phyloP scores from a whole-genome alignment of 495 filamentous ascomycete species.

The Tuber magnatum region DNA sequence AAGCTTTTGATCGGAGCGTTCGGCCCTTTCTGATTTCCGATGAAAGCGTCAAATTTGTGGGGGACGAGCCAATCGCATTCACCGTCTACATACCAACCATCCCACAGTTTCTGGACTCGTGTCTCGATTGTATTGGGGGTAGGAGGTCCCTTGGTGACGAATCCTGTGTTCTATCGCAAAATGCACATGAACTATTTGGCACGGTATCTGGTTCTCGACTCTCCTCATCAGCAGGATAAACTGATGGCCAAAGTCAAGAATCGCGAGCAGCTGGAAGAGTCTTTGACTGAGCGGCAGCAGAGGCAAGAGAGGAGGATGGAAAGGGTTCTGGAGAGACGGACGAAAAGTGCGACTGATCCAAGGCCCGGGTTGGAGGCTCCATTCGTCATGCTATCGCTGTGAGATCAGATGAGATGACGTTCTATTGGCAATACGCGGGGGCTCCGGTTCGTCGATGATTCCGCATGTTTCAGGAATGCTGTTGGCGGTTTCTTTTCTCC shows the following conservation, averaged over 20 bases:
- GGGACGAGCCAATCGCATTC: neutral
- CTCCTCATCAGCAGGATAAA: neutral
- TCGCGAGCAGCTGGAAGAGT: neutral
- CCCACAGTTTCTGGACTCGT: neutral
- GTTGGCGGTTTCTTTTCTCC: no score
- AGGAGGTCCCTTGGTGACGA: no score
- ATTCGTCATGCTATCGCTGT: neutral
- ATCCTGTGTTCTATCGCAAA: neutral
- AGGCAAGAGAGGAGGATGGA: neutral
- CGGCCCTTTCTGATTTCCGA: neutral
- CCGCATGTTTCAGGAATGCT: no score
- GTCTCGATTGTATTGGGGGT: neutral
- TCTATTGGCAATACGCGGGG: neutral
- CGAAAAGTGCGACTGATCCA: neutral
- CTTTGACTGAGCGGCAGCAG: neutral
- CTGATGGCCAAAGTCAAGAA: neutral
- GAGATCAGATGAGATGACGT: no score
- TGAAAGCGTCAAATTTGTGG: neutral
- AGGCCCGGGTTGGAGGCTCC: neutral
- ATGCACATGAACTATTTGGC: neutral
- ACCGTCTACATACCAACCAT: neutral
- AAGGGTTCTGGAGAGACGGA: neutral
- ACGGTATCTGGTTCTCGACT: neutral
- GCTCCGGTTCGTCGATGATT: no score
- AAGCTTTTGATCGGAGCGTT: neutral